Evolutionary conservation across 768 basidiomycete species (phyloP).

Genomic region (Calocybe indica): DNA sequence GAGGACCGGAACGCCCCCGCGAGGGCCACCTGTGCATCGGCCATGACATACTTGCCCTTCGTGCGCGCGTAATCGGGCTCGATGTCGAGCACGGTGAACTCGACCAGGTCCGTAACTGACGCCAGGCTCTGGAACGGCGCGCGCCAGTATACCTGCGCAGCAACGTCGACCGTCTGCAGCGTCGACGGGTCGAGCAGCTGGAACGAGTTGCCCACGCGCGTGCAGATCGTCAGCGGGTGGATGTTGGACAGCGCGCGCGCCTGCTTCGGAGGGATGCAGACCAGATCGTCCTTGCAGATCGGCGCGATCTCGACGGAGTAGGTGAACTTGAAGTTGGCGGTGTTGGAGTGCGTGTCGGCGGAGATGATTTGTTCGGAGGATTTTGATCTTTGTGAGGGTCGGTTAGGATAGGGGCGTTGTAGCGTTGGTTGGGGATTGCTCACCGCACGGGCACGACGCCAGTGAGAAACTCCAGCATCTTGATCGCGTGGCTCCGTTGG

Average conservation of each 20-base stretch:
- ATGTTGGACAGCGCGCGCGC: conserved; percentile 86
- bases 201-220: conserved; percentile 86
- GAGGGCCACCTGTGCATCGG: conserved; percentile 82
- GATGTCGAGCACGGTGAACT: conserved; percentile 93
- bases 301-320: conserved; percentile 97
- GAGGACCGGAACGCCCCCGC: conserved; percentile 71
- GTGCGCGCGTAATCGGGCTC: conserved; percentile 63
- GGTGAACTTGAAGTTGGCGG: conserved; percentile 95
- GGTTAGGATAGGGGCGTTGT: not conserved
- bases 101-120: conserved; percentile 76
- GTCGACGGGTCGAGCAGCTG: conserved; percentile 89
- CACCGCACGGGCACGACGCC: conserved; percentile 87
- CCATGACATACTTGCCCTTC: conserved; percentile 75
- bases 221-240: conserved; percentile 80
- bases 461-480: conserved; percentile 92
- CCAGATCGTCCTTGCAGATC: conserved; percentile 96
- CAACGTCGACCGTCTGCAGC: conserved; percentile 76
- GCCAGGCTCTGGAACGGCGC: conserved; percentile 82
- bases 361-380: conserved; percentile 93
- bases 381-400: conserved; percentile 57
- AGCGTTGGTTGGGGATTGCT: conserved; percentile 17
- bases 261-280: conserved; percentile 80
- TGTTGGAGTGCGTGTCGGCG: conserved; percentile 84
- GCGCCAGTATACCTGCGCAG: conserved; percentile 84
- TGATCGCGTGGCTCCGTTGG: conserved; percentile 83